These are phyloP conservation scores for Tremella yokohamensis DNA, from an alignment of 768 basidiomycete species.

Conservation along the genomic window DNA sequence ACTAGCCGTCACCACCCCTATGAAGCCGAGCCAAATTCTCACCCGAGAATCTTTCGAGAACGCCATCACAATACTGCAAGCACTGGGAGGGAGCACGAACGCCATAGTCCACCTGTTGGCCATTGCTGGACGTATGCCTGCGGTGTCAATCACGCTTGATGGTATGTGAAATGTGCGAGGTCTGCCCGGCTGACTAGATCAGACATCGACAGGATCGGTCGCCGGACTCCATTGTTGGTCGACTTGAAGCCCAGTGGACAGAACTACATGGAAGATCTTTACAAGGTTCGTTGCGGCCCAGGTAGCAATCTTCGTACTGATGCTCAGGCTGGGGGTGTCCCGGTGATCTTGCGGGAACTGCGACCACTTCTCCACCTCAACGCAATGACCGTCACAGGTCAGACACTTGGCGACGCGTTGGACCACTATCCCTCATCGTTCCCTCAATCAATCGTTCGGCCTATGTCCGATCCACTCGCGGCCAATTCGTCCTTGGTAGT, in stretches of 20 bases:
- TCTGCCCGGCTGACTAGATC: background rate
- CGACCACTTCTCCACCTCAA: constrained; percentile 73
- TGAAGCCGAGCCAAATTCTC: constrained; percentile 80
- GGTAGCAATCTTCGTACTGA: background rate
- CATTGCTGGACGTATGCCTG: constrained; percentile 54
- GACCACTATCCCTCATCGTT: constrained; percentile 61
- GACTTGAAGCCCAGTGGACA: constrained; percentile 93
- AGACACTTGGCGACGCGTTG: constrained; percentile 78
- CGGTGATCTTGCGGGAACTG: constrained; percentile 58
- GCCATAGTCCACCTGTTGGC: constrained; percentile 25
- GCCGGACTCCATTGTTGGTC: constrained; percentile 86
- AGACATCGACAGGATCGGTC: constrained; percentile 86
- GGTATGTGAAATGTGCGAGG: constrained; percentile 6
- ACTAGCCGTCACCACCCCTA: constrained; percentile 18
- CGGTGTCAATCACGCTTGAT: constrained; percentile 69
- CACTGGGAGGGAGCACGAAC: constrained; percentile 52
- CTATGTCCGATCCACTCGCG: constrained; percentile 72
- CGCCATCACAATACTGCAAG: constrained; percentile 92
- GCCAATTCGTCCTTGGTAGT: constrained; percentile 70
- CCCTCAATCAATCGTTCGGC: constrained; percentile 70
- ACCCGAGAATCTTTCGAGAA: constrained; percentile 92
- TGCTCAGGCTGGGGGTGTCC: constrained; percentile 9
- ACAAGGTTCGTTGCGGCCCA: constrained; percentile 77
- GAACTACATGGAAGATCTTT: constrained; percentile 95
- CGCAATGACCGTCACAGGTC: constrained; percentile 82